Conservation (phyloP, 2,329 filamentous ascomycete genomes). For the Aspergillus persii region DNA sequence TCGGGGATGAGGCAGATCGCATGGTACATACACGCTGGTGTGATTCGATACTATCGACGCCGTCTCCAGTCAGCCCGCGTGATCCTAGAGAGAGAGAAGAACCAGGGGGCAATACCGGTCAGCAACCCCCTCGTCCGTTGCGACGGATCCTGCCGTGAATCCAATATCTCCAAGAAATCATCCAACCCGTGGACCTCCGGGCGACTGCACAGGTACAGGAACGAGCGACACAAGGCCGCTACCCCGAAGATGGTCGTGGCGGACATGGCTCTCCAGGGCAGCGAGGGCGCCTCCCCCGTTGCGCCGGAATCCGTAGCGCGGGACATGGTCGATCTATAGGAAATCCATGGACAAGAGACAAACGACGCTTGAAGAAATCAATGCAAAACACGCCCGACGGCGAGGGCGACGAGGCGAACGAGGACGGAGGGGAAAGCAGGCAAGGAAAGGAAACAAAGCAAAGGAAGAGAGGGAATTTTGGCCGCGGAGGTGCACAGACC, state of each 20-base stretch:
- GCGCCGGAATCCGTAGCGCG: conserved; percentile 40
- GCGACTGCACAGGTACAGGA: conserved; percentile 71
- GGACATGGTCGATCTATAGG: conserved; percentile 22
- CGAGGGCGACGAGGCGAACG: conserved; percentile 3
- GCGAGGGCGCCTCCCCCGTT: conserved; percentile 44
- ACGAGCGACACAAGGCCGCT: conserved; percentile 67
- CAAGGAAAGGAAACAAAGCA: not conserved
- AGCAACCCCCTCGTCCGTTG: conserved; percentile 73
- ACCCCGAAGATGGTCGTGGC: conserved; percentile 71
- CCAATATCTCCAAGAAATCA: conserved; percentile 70
- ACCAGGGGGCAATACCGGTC: conserved; percentile 61
- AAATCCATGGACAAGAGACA: conserved; percentile 22
- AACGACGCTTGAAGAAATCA: not conserved
- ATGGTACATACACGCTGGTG: conserved; percentile 73
- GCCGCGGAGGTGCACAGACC: conserved; percentile 28
- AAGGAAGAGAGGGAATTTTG: conserved; percentile 14
- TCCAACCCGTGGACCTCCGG: conserved; percentile 76
- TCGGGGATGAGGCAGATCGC: conserved; percentile 17
- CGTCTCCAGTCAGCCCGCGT: not conserved
- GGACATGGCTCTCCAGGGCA: conserved; percentile 69
- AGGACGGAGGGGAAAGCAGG: not conserved
- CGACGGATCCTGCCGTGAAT: conserved; percentile 66
- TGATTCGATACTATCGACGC: conserved; percentile 72
- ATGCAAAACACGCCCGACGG: not conserved
- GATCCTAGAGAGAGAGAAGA: not conserved